Base-by-base conservation (phyloP, 2,329 filamentous ascomycete genomes). In the Aspergillus jensenii region DNA sequence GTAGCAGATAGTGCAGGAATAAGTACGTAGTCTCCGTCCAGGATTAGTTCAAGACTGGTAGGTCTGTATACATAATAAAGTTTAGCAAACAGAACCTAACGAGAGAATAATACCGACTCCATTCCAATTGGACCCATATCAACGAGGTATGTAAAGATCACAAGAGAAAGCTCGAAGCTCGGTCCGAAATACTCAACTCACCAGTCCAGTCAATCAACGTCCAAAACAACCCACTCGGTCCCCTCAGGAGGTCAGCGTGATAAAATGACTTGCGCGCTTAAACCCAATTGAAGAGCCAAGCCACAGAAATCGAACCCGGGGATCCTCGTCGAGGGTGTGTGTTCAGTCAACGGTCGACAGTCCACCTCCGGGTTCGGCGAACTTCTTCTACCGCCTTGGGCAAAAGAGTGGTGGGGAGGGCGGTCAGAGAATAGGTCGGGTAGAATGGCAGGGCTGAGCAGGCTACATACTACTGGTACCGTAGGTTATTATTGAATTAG, bases 351-450 rank as follows among this genome's bases (percentile, higher is more conserved):
- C 41, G n/a, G 11, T 19, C 27, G 8, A 9, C 3, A 31, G 3
- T 31, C 27, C 8, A 3, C 25, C 25, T 52, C 52, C 68, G 70
- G 55, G 27, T 31, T 8, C 52, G 21, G 52, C 47, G 33, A 15
- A 37, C 11, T 39, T 25, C 52, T 47, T 6, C 23, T 27, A 25
- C 52, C 51, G 51, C 52, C 43, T 47, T 47, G 12, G 31, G n/a
- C 6, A 62, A 55, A 52, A 58, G 4, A 65, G 62, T 27, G 66
- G 51, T 2, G 63, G n/a, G 45, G 37, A 51, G 23, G 41, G 54
- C 54, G 54, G 54, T 56, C 40, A 33, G n/a, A 19, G 14, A 31
- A 39, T 50, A 56, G 17, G 8, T 17, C 46, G 14, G 53, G 53
- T 46, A 56, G 8, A 47, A 53, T 44, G 14, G n/a, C 15, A 43